These are phyloP conservation scores for Blastocystis sp. DNA, from an alignment of 352 stramenopile genomes.

Conservation along the genomic window DNA sequence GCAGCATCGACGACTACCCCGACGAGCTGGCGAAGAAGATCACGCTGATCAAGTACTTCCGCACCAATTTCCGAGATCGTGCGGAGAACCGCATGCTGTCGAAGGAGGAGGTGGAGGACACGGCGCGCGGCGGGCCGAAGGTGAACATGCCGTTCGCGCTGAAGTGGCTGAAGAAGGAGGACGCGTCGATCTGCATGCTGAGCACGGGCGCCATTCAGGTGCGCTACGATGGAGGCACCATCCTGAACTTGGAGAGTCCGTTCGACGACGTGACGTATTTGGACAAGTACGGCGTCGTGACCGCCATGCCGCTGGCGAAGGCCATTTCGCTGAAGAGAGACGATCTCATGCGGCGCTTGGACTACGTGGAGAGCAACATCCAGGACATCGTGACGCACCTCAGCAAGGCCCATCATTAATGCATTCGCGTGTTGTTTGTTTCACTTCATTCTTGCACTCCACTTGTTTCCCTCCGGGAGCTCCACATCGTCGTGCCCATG, in stretches of 20 bases:
- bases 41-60: constrained; percentile 68
- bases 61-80: constrained; percentile 53
- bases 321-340: constrained; percentile 31
- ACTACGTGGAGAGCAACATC: constrained; percentile 53
- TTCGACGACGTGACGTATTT: constrained; percentile 63
- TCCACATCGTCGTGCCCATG: background rate
- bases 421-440: background rate
- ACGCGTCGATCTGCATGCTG: constrained; percentile 61
- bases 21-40: constrained; percentile 65
- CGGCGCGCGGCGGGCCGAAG: constrained; percentile 17
- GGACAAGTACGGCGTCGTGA: constrained; percentile 61
- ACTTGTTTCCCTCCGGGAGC: background rate
- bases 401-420: background rate
- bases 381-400: constrained; percentile 49
- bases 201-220: constrained; percentile 61
- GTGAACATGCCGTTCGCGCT: constrained; percentile 58
- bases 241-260: constrained; percentile 59
- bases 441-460: background rate
- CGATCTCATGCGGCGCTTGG: constrained; percentile 34
- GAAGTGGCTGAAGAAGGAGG: constrained; percentile 61
- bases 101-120: constrained; percentile 66
- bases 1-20: constrained; percentile 63
- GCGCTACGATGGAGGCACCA: constrained; percentile 59
- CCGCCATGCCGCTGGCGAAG: constrained; percentile 44
- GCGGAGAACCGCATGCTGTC: constrained; percentile 39